Conservation (phyloP, 257 asterid genomes). For the Solanum sejunctum region DNA sequence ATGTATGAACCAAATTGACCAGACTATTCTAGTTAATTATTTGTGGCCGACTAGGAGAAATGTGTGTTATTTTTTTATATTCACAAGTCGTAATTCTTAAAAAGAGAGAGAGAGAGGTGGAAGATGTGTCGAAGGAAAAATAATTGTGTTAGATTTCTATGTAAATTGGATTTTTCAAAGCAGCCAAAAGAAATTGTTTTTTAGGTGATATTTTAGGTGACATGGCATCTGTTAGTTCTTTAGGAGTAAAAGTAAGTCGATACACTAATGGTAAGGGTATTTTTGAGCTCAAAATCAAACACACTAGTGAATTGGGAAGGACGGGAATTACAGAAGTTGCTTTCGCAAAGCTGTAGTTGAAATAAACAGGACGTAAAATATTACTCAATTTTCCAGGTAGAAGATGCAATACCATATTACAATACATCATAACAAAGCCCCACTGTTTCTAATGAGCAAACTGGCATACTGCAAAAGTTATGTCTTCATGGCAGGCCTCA, state of each 20-base stretch:
- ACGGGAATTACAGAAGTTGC: not conserved
- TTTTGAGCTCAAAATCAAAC: no score
- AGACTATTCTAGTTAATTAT: not conserved
- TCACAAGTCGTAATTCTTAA: no score
- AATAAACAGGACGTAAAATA: not conserved
- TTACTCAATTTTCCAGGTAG: not conserved
- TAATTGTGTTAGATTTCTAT: no score
- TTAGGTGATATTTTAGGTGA: no score
- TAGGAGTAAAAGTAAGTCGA: no score
- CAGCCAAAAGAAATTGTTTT: no score
- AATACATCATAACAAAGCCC: not conserved
- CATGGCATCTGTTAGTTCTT: no score
- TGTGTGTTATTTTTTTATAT: not conserved
- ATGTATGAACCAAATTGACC: not conserved
- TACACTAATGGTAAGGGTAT: no score
- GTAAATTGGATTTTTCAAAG: no score
- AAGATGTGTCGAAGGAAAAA: no score
- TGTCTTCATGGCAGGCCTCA: slow-evolving; percentile 76
- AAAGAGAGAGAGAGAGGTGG: no score
- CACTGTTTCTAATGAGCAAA: not conserved
- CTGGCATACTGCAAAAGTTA: slow-evolving; percentile 10
- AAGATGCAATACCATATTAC: not conserved
- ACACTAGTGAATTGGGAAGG: not conserved
- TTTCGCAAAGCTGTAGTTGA: not conserved
- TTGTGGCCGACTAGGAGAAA: not conserved